Evolutionary conservation across 2,329 filamentous ascomycete genomes (phyloP).

Genomic region (Pseudogymnoascus sp.): DNA sequence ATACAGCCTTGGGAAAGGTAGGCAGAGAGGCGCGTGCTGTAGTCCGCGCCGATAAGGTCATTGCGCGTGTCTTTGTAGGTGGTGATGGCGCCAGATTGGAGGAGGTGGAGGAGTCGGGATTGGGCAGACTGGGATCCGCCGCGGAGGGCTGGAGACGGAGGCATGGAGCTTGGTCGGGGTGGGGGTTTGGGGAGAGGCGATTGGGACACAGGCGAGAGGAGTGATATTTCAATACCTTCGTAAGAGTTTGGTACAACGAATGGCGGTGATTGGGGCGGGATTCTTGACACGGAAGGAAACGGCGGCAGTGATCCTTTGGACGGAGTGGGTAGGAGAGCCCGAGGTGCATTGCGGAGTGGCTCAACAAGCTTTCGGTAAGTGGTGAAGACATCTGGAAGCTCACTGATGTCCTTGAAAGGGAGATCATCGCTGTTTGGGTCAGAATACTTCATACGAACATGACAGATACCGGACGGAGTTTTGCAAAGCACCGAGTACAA

Average conservation of each 20-base stretch:
- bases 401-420: slow-evolving; percentile 46
- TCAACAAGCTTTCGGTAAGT: slow-evolving; percentile 67
- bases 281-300: slow-evolving; percentile 40
- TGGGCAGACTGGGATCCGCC: slow-evolving; percentile 60
- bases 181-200: slow-evolving; percentile 45
- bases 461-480: not conserved
- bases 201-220: slow-evolving; percentile 51
- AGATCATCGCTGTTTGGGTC: slow-evolving; percentile 52
- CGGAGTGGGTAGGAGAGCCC: slow-evolving; percentile 48
- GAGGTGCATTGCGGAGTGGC: slow-evolving; percentile 59
- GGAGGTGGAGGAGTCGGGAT: slow-evolving; percentile 52
- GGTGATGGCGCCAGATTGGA: slow-evolving; percentile 53
- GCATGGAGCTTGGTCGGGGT: slow-evolving; percentile 42
- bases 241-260: slow-evolving; percentile 55
- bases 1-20: slow-evolving; percentile 67
- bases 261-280: slow-evolving; percentile 53
- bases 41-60: slow-evolving; percentile 61
- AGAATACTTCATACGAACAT: not conserved
- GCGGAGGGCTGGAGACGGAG: slow-evolving; percentile 57
- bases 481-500: slow-evolving; percentile 12
- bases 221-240: slow-evolving; percentile 43
- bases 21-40: slow-evolving; percentile 68
- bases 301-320: slow-evolving; percentile 46
- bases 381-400: slow-evolving; percentile 66
- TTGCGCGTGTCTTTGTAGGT: slow-evolving; percentile 66